These are phyloP conservation scores for Penicillium nucicola DNA, from an alignment of 495 filamentous ascomycete genomes.

Conservation along the genomic window DNA sequence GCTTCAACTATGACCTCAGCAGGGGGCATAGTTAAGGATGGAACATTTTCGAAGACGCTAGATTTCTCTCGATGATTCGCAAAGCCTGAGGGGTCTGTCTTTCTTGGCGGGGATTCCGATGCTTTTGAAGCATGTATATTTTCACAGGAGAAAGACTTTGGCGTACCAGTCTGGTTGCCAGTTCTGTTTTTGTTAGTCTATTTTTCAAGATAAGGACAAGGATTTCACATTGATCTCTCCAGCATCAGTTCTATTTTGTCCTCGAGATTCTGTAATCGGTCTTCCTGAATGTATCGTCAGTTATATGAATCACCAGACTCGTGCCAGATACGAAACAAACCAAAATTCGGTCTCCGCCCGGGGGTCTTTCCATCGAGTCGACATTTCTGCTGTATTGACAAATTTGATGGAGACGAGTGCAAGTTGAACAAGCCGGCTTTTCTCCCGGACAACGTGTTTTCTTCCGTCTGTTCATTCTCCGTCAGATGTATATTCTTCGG, in stretches of 20 bases:
- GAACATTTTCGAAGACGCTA: slow-evolving; percentile 12
- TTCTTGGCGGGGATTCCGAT: neutral
- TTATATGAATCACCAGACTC: neutral
- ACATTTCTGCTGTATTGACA: slow-evolving; percentile 33
- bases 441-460: slow-evolving; percentile 47
- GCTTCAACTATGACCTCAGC: slow-evolving; percentile 22
- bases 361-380: slow-evolving; percentile 7
- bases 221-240: slow-evolving; percentile 23
- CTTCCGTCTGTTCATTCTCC: slow-evolving; percentile 28
- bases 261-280: slow-evolving; percentile 38
- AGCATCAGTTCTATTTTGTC: slow-evolving; percentile 41
- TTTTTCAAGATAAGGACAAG: neutral
- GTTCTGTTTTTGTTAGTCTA: slow-evolving; percentile 12
- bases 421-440: slow-evolving; percentile 41
- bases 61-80: slow-evolving; percentile 6
- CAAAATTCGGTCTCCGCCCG: slow-evolving; percentile 14
- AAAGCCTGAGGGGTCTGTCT: neutral
- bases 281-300: slow-evolving; percentile 28
- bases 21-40: slow-evolving; percentile 17
- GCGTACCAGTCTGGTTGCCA: slow-evolving; percentile 11
- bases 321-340: slow-evolving; percentile 10
- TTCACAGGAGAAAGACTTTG: slow-evolving; percentile 1
- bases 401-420: slow-evolving; percentile 35
- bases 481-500: neutral
- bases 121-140: slow-evolving; percentile 6